Evolutionary conservation across 2,329 filamentous ascomycete species (phyloP).

Genomic region (Cladophialophora chaetospira): DNA sequence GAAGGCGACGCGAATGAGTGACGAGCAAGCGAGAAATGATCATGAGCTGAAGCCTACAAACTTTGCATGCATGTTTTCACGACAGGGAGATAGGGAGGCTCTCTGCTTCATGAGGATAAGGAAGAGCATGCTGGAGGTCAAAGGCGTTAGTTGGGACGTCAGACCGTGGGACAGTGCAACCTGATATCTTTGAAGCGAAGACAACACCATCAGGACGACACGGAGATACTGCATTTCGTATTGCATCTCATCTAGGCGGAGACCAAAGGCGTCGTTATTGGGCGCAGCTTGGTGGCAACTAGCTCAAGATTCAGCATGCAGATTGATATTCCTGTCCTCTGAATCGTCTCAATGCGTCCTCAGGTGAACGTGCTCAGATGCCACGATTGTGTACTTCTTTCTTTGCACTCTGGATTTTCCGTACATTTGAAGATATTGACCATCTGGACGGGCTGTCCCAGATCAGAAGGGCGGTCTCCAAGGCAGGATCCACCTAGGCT

Average conservation of each 20-base stretch:
- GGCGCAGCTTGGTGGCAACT: background rate
- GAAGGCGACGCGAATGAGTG: background rate
- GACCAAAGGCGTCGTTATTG: background rate
- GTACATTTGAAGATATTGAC: too few relatives aligned
- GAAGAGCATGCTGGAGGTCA: background rate
- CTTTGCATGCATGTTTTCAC: background rate
- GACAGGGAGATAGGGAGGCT: background rate
- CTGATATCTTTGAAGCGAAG: background rate
- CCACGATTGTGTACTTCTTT: too few relatives aligned
- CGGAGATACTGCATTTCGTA: background rate
- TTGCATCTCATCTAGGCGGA: background rate
- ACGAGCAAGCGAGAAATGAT: too few relatives aligned
- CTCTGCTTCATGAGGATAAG: background rate
- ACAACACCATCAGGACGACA: background rate
- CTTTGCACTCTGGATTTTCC: too few relatives aligned
- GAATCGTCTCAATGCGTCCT: background rate
- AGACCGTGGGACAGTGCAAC: background rate
- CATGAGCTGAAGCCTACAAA: too few relatives aligned
- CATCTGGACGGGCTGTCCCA: too few relatives aligned
- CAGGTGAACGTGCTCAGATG: too few relatives aligned
- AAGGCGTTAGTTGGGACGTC: background rate
- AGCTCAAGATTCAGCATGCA: background rate
- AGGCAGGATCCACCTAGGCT: too few relatives aligned
- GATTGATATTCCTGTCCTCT: background rate
- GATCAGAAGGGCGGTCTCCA: too few relatives aligned